Evolutionary conservation across 306 rosid genomes (phyloP), one percentile per base, ranked within the genome.

Genomic region (Hylodesmum podocarpum): DNA sequence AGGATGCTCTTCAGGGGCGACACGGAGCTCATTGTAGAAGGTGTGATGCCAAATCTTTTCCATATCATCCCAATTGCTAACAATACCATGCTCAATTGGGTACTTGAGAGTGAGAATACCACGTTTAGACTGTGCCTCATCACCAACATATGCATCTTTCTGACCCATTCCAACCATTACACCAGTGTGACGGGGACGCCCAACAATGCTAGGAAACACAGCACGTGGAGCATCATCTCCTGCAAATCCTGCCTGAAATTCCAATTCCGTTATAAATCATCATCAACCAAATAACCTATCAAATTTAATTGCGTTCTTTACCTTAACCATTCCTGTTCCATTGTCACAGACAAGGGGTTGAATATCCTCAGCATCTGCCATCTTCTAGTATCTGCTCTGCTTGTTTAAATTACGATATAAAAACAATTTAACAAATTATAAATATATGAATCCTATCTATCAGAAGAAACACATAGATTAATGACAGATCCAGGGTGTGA

Each of bases 131-230:
- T 92, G 97, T 72, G 97, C 97, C 82, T 92, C 97, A 40, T 92
- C 84, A 57, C 84, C 84, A 58, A 81, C 84, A 75, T 81, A 81
- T 10, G 84, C 84, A 75, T 81, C 84, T 72, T 92, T 92, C 80
- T 92, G 97, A 62, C 97, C 97, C 96, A 90, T 92, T 6, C 97
- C 97, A 78, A 92, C 97, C 97, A 92, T 92, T 75, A 92, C 96
- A 73, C 97, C 97, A 5, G 94, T 92, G 81, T 92, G 97, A 66
- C 96, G 97, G 65, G 97, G 97, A 61, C 97, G 96, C 0, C 97
- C 97, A 0, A 92, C 93, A 70, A 90, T 90, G 76, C 96, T 92
- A 18, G 96, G 96, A 76, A 92, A 92, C 75, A 92, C 97, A 22
- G 96, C 97, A 25, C 97, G 84, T 6, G 96, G 97, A 66, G 97